A percentile compares a stretch with the other conserved stretches of the same genome.
Conservation (phyloP, 2,329 filamentous ascomycete genomes). For the Microdochium trichocladiopsis region DNA sequence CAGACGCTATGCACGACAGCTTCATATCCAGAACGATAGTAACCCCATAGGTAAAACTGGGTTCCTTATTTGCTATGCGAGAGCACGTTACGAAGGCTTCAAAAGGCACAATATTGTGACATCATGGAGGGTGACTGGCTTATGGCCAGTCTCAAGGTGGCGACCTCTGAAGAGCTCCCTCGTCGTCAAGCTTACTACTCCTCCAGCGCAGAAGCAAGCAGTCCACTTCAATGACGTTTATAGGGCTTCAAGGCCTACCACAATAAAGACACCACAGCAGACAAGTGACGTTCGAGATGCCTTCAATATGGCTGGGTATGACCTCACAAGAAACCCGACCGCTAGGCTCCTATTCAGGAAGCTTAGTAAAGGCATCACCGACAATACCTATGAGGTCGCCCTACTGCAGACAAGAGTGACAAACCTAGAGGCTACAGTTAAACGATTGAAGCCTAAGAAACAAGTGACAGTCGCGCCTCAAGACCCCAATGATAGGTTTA, state of each 20-base stretch:
- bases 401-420: background rate
- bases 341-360: background rate
- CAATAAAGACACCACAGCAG: background rate
- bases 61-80: constrained; percentile 1
- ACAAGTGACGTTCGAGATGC: background rate
- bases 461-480: background rate
- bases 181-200: background rate
- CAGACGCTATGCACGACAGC: background rate
- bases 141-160: background rate
- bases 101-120: background rate
- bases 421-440: background rate
- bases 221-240: background rate
- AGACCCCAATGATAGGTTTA: background rate
- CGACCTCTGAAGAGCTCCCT: background rate
- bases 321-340: background rate
- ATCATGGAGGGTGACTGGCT: background rate
- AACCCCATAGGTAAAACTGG: constrained; percentile 1
- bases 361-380: background rate
- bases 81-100: background rate
- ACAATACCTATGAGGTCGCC: background rate
- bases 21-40: background rate
- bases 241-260: background rate
- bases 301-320: background rate
- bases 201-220: background rate
- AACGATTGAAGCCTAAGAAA: background rate